phyloP scores from a whole-genome alignment of 2,329 filamentous ascomycete species.

The Metarhizium album region DNA sequence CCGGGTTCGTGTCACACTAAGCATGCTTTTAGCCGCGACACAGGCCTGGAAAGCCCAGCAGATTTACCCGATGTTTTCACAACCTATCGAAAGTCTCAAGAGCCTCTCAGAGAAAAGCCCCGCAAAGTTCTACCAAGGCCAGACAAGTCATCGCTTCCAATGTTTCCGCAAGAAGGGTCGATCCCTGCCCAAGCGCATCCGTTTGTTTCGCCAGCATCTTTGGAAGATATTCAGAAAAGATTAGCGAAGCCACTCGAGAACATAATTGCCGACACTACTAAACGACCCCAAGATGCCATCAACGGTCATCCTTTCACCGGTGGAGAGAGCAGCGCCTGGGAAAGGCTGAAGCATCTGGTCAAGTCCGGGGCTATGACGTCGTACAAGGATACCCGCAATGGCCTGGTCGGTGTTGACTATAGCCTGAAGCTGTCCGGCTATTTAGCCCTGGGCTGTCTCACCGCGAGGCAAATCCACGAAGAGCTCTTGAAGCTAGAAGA shows the following conservation, averaged over 20 bases:
- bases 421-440: conserved; percentile 69
- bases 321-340: conserved; percentile 50
- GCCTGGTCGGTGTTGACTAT: conserved; percentile 57
- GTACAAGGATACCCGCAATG: conserved; percentile 64
- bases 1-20: conserved; percentile 11
- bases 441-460: conserved; percentile 60
- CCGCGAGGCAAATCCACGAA: conserved; percentile 61
- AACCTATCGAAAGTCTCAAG: conserved; percentile 60
- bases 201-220: conserved; percentile 49
- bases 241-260: conserved; percentile 47
- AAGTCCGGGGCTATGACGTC: conserved; percentile 46
- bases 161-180: conserved; percentile 35
- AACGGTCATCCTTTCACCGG: conserved; percentile 59
- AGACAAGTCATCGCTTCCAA: conserved; percentile 38
- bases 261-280: conserved; percentile 39
- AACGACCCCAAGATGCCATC: conserved; percentile 38
- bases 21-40: conserved; percentile 44
- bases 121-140: conserved; percentile 45
- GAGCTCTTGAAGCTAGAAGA: conserved; percentile 60
- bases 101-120: conserved; percentile 57
- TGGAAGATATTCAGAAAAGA: conserved; percentile 40
- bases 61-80: conserved; percentile 69
- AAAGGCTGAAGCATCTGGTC: conserved; percentile 51
- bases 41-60: conserved; percentile 43
- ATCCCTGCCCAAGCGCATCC: conserved; percentile 50